Percentiles rank a stretch among this genome's conserved stretches.
phyloP scores from a whole-genome alignment of 352 stramenopile genomes.

The Achlya hypogyna region DNA sequence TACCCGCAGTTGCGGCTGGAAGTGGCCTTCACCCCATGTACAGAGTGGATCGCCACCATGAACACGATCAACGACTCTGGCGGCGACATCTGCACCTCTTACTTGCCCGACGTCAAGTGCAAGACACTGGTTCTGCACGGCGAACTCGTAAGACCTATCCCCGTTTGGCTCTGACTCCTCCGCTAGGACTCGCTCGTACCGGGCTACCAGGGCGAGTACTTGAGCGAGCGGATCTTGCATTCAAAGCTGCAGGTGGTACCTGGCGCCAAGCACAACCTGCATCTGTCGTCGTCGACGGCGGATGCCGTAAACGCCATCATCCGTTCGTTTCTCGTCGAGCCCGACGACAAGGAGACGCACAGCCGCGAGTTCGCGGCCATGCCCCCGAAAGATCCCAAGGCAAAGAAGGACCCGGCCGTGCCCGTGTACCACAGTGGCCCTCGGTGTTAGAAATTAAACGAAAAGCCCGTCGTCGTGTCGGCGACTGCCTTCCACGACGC shows the following conservation, averaged over 20 bases:
- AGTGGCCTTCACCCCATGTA: background rate
- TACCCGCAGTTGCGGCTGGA: background rate
- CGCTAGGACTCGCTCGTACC: conserved; percentile 47
- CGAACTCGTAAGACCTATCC: conserved; percentile 19
- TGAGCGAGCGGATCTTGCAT: conserved; percentile 82
- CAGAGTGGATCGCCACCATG: conserved; percentile 17
- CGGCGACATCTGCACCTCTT: conserved; percentile 62
- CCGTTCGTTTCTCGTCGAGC: conserved; percentile 51
- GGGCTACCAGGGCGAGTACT: conserved; percentile 64
- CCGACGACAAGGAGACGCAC: conserved; percentile 74
- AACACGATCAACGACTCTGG: conserved; percentile 29
- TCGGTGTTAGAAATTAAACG: conserved; percentile 20
- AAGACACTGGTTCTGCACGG: conserved; percentile 74
- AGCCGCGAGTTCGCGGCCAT: conserved; percentile 69
- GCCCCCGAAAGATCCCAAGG: conserved; percentile 22
- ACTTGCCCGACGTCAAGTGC: conserved; percentile 60
- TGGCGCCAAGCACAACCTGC: conserved; percentile 47
- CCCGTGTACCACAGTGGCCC: conserved; percentile 7
- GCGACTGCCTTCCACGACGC: conserved; percentile 9
- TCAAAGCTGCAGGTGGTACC: conserved; percentile 50
- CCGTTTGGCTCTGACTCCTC: background rate
- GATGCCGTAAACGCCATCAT: conserved; percentile 52
- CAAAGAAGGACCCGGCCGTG: background rate
- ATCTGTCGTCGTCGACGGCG: conserved; percentile 29
- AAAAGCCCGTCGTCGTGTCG: conserved; percentile 1